Evolutionary conservation across 2,329 filamentous ascomycete species (phyloP).

Genomic region (Malbranchea zuffiana): DNA sequence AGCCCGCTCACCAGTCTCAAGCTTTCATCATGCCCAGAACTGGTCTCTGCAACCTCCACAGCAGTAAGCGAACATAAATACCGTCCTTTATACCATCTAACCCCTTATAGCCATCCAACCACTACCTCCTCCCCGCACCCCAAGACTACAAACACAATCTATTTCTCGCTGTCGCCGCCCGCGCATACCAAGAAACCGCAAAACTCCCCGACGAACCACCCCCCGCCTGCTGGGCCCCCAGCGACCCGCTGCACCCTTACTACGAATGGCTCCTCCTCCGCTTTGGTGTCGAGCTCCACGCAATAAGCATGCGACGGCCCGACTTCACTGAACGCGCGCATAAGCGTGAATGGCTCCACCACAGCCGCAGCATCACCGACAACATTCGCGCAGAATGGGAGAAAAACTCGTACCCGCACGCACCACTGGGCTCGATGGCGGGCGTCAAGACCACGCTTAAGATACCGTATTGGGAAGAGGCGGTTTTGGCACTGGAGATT

Average conservation of each 20-base stretch:
- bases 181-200: slow-evolving; percentile 15
- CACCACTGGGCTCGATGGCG: slow-evolving; percentile 11
- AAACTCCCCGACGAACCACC: slow-evolving; percentile 14
- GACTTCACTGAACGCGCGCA: slow-evolving; percentile 6
- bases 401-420: no score
- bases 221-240: slow-evolving; percentile 13
- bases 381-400: slow-evolving; percentile 16
- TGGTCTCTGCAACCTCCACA: no score
- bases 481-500: slow-evolving; percentile 10
- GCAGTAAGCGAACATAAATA: no score
- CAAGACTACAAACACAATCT: neutral
- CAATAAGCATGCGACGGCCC: slow-evolving; percentile 5
- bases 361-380: slow-evolving; percentile 14
- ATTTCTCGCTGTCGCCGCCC: slow-evolving; percentile 14
- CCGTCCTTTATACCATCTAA: no score
- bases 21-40: no score
- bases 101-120: neutral
- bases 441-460: slow-evolving; percentile 12
- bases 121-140: neutral
- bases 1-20: neutral
- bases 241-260: slow-evolving; percentile 12
- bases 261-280: slow-evolving; percentile 12
- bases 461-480: slow-evolving; percentile 9
- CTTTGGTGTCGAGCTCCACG: slow-evolving; percentile 12
- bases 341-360: slow-evolving; percentile 13